Percentiles rank a stretch among this genome's conserved stretches.
Conservation (phyloP, 805 yeast species). For the Ogataea ramenticola region DNA sequence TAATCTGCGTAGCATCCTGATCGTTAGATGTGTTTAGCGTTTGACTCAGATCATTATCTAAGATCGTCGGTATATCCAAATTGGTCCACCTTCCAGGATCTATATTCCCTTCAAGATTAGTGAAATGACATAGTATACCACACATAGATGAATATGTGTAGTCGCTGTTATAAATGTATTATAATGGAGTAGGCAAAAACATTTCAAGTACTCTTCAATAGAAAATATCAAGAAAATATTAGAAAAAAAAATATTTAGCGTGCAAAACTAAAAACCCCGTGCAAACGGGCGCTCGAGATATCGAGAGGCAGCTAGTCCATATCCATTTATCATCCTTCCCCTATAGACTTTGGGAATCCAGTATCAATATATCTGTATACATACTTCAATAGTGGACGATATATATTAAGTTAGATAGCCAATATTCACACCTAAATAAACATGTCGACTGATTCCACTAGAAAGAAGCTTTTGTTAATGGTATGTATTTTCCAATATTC, state of each 20-base stretch:
- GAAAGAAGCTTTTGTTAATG: slow-evolving; percentile 61
- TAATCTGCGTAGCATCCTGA: background rate
- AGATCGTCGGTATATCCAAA: slow-evolving; percentile 4
- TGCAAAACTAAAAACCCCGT: background rate
- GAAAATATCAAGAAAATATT: no score
- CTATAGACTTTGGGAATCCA: no score
- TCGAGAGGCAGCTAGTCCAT: no score
- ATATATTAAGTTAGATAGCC: no score
- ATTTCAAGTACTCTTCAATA: no score
- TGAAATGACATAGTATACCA: slow-evolving; percentile 41
- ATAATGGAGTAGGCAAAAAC: no score
- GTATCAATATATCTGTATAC: no score
- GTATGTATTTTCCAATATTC: slow-evolving; percentile 16
- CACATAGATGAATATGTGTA: no score
- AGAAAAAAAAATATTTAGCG: background rate
- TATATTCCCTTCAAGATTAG: background rate
- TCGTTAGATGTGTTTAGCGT: slow-evolving; percentile 12
- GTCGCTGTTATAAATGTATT: no score
- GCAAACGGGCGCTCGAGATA: background rate
- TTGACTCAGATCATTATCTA: slow-evolving; percentile 4
- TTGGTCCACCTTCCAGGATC: slow-evolving; percentile 4
- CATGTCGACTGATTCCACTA: slow-evolving; percentile 20
- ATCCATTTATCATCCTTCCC: no score
- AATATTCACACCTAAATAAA: background rate
- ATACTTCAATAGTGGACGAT: no score